phyloP scores from a whole-genome alignment of 176 grass and related monocot genomes.

The Aegilops sharonensis region DNA sequence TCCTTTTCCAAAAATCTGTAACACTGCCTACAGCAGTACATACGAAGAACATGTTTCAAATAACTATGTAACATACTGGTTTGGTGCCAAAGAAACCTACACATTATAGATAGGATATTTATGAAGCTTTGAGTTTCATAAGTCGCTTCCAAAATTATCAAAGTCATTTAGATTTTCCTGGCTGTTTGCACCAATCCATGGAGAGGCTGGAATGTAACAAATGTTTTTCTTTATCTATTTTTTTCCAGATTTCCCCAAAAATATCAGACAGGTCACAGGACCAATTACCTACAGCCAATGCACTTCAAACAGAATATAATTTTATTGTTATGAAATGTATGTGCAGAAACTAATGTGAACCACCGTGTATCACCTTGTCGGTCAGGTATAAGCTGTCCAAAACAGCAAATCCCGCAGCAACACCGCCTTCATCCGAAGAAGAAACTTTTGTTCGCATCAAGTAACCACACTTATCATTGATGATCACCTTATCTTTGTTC shows the following conservation, averaged over 20 bases:
- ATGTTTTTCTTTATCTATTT: background rate
- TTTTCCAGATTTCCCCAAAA: background rate
- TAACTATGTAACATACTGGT: background rate
- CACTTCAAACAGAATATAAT: background rate
- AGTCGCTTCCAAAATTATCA: background rate
- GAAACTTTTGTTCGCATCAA: slow-evolving; percentile 98
- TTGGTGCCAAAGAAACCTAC: background rate
- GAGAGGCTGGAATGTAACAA: background rate
- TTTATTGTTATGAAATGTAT: background rate
- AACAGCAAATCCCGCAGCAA: slow-evolving; percentile 94
- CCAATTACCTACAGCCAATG: background rate
- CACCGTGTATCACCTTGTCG: slow-evolving; percentile 37
- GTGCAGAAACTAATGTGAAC: background rate
- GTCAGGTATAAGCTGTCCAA: slow-evolving; percentile 88
- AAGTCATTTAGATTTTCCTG: background rate
- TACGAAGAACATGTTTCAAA: background rate
- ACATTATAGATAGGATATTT: background rate
- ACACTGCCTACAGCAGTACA: background rate
- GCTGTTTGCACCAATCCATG: background rate
- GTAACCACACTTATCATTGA: slow-evolving; percentile 85
- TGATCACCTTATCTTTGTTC: slow-evolving; percentile 89
- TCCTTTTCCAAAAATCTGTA: background rate
- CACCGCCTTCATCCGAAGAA: slow-evolving; percentile 95
- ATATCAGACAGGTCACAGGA: background rate
- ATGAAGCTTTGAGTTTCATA: background rate